Conservation (phyloP, 2,329 filamentous ascomycete species). For the Calonectria ilicicola region DNA sequence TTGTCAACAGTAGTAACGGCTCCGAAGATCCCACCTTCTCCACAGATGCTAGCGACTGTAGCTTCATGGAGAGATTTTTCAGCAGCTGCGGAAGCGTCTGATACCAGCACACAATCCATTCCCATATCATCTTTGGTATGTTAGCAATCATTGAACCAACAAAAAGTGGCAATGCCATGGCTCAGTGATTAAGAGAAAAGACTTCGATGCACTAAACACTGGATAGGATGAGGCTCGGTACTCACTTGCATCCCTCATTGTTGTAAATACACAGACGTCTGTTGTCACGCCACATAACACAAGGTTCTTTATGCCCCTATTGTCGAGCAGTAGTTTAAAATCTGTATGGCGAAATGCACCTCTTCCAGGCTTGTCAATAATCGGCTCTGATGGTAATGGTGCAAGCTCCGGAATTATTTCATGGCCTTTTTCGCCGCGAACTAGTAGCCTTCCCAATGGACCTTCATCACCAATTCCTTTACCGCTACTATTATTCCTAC, state of each 20-base stretch:
- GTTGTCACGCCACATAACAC: constrained; percentile 3
- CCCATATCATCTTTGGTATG: background rate
- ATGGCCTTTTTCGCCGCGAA: constrained; percentile 10
- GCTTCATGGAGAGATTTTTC: background rate
- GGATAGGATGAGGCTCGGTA: fast-evolving
- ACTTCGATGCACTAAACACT: no score
- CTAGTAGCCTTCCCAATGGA: background rate
- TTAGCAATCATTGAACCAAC: background rate
- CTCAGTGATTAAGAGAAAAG: no score
- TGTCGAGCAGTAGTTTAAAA: constrained; percentile 9
- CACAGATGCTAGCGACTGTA: background rate
- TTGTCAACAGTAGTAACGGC: background rate
- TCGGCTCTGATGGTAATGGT: background rate
- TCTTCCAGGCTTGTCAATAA: constrained; percentile 13
- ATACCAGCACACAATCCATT: background rate
- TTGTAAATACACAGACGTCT: constrained; percentile 6
- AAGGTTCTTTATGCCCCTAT: background rate
- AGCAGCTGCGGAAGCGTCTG: background rate
- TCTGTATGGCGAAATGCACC: constrained; percentile 11
- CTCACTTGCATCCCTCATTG: constrained; percentile 10
- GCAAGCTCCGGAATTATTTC: constrained; percentile 3
- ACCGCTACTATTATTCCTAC: background rate
- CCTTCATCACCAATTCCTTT: constrained; percentile 9
- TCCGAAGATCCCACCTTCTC: constrained; percentile 8
- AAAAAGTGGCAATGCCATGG: background rate